These are phyloP conservation scores for Lecanicillium sp. DNA, from an alignment of 2,329 filamentous ascomycete genomes.

Conservation along the genomic window DNA sequence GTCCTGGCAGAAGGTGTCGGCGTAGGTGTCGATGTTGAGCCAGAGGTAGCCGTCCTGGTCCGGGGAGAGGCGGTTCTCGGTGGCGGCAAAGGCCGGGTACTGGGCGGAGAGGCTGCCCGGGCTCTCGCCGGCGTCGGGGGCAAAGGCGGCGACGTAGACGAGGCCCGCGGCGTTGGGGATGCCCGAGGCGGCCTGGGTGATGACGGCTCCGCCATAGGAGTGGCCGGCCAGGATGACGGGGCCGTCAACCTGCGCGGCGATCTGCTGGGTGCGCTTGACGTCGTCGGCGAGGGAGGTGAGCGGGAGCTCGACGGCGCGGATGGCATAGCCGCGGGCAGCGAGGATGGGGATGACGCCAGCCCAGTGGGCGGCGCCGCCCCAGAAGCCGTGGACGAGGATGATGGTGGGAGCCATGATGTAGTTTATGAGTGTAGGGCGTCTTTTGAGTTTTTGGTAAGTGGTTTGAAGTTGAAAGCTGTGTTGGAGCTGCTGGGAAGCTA, in stretches of 20 bases:
- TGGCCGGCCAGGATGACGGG: conserved; percentile 6
- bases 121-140: conserved; percentile 8
- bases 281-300: conserved; percentile 10
- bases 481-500: too few relatives aligned
- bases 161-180: conserved; percentile 6
- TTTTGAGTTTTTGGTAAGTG: too few relatives aligned
- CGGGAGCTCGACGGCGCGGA: conserved; percentile 8
- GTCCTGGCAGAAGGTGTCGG: conserved; percentile 9
- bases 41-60: conserved; percentile 9
- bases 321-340: not conserved
- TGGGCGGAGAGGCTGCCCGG: conserved; percentile 8
- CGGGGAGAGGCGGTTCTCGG: conserved; percentile 1
- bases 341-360: conserved; percentile 5
- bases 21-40: conserved; percentile 6
- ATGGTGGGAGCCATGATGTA: too few relatives aligned
- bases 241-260: not conserved
- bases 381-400: conserved; percentile 11
- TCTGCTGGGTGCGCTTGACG: conserved; percentile 3
- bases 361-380: conserved; percentile 12
- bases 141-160: conserved; percentile 10
- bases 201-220: conserved; percentile 11
- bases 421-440: too few relatives aligned
- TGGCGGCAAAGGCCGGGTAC: conserved; percentile 8
- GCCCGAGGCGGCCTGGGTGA: conserved; percentile 9
- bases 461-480: too few relatives aligned